Evolutionary conservation across 208 protist genomes (phyloP), one percentile per base, ranked within the genome.

Genomic region (Wallacemonas sp.): DNA sequence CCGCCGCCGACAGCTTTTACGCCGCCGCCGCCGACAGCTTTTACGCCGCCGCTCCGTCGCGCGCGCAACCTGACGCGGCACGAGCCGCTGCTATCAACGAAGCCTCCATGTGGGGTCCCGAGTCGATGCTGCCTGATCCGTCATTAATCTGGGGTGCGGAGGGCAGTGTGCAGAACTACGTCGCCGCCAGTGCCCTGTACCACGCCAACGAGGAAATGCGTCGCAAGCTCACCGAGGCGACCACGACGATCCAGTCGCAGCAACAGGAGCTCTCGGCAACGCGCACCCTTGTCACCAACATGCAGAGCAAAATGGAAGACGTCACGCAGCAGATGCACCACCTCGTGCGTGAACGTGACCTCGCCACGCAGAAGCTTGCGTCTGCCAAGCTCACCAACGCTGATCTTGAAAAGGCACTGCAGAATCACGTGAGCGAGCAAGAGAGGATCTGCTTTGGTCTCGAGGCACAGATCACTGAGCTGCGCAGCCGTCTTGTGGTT

Each of bases 121-220:
- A 44, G 19, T 37, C 73, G 29, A 57, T 69, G 22, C 73, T 87
- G 33, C 91, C 91, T 1, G 91, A 96, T 62, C 91, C 88, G 0
- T 72, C 82, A 1, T 88, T 96, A 84, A 78, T 96, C 37, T 96
- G 91, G 88, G 91, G 91, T 10, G 83, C 81, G 33, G 91, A 96
- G 58, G 81, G 78, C 50, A 89, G 79, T 57, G 58, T 90, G 19
- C 82, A 89, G 44, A 87, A 88, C 57, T 92, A 89, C 45, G 79
- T 92, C n/a, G 81, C 82, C 19, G 85, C 87, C 4, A 89, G 76
- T 41, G 88, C 85, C 13, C 78, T 96, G 26, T 92, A 92, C 68
- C 79, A 93, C 63, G 80, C 88, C 30, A 96, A 94, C 71, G 86
- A 93, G 77, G 80, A 93, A 65, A 70, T 96, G 45, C 91, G 85